Evolutionary conservation across 2,329 filamentous ascomycete species (phyloP).

Genomic region (Fusarium foetens): DNA sequence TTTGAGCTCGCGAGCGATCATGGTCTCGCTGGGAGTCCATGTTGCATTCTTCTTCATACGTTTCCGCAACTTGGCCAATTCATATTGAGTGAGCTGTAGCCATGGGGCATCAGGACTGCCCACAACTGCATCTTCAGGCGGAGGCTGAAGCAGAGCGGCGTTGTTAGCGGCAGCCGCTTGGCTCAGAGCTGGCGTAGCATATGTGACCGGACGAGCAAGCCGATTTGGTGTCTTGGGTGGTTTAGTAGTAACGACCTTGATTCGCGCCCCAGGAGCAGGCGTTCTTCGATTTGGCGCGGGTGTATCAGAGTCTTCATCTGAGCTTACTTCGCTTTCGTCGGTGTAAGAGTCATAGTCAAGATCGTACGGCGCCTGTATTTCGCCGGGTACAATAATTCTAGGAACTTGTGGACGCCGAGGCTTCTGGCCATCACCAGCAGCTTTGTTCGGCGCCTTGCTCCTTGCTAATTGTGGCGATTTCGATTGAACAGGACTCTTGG

Average conservation of each 20-base stretch:
- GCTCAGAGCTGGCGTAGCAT: conserved; percentile 49
- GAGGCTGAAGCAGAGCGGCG: conserved; percentile 62
- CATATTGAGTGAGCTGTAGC: conserved; percentile 72
- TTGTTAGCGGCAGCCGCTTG: conserved; percentile 55
- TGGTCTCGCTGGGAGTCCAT: conserved; percentile 85
- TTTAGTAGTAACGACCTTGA: conserved; percentile 59
- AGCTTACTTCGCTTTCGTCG: conserved; percentile 64
- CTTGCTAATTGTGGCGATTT: conserved; percentile 66
- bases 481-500: conserved; percentile 60
- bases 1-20: conserved; percentile 83
- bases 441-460: conserved; percentile 58
- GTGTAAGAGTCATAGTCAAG: conserved; percentile 69
- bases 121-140: conserved; percentile 67
- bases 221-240: conserved; percentile 59
- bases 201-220: conserved; percentile 48
- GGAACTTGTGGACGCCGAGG: conserved; percentile 60
- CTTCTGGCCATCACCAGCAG: conserved; percentile 57
- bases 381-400: conserved; percentile 72
- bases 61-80: conserved; percentile 77
- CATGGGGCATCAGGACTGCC: conserved; percentile 71
- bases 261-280: conserved; percentile 54
- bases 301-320: conserved; percentile 60
- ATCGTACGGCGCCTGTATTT: conserved; percentile 73
- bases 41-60: conserved; percentile 93
- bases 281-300: conserved; percentile 52